phyloP scores from a whole-genome alignment of 148 eudicot species.

The Camellia granthamiana region DNA sequence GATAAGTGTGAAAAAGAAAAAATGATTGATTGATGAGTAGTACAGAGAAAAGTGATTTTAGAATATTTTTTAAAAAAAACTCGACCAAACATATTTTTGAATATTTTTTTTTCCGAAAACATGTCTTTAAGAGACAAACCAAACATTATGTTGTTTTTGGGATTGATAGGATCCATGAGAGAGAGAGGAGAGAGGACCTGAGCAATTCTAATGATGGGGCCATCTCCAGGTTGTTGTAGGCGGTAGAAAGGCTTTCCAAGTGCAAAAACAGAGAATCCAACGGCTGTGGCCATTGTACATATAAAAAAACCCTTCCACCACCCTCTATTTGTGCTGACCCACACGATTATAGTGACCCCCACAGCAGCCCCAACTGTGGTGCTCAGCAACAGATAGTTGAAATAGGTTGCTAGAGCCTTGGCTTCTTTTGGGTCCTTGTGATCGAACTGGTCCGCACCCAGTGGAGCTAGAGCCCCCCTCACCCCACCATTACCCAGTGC shows the following conservation, averaged over 20 bases:
- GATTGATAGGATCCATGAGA: too few relatives aligned
- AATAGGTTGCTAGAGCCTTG: conserved; percentile 39
- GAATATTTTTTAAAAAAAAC: too few relatives aligned
- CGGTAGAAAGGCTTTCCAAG: conserved; percentile 40
- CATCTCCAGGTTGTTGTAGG: conserved; percentile 30
- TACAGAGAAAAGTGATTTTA: too few relatives aligned
- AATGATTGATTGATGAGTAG: too few relatives aligned
- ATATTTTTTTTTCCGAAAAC: too few relatives aligned
- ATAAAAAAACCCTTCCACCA: conserved; percentile 51
- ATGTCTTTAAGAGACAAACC: too few relatives aligned
- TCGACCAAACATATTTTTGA: too few relatives aligned
- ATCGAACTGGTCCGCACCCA: conserved; percentile 54
- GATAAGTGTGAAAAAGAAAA: too few relatives aligned
- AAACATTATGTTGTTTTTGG: too few relatives aligned
- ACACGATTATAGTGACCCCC: conserved; percentile 46
- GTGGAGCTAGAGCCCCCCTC: conserved; percentile 38
- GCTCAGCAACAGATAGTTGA: conserved; percentile 45
- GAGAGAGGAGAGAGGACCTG: conserved; percentile 30
- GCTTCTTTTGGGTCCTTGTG: conserved; percentile 35
- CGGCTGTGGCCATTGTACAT: conserved; percentile 13
- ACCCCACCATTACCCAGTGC: conserved; percentile 50
- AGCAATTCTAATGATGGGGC: conserved; percentile 32
- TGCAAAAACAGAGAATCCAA: conserved; percentile 26
- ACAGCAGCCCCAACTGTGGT: conserved; percentile 26
- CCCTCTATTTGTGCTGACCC: conserved; percentile 31